Percentiles rank a stretch among this genome's conserved stretches.
Evolutionary conservation across 2,329 filamentous ascomycete genomes (phyloP).

Genomic region (Eutypa lata): DNA sequence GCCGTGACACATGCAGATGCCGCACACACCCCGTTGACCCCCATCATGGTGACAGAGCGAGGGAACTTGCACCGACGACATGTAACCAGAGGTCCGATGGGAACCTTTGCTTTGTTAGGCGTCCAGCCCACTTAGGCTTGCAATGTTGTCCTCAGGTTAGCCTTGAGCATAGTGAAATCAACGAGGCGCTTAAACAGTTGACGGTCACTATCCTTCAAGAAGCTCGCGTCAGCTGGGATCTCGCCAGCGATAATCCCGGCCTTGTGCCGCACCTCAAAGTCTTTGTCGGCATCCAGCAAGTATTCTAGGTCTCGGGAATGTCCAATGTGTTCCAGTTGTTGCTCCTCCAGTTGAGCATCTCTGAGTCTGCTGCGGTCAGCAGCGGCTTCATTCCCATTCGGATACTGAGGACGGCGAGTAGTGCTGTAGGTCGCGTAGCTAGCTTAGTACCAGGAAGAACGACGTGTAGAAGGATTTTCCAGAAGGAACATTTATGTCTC

Average conservation of each 20-base stretch:
- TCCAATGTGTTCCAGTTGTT: conserved; percentile 45
- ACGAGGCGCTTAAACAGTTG: conserved; percentile 42
- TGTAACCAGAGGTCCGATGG: conserved; percentile 39
- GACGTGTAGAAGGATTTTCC: conserved; percentile 45
- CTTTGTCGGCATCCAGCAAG: conserved; percentile 45
- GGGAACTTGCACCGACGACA: conserved; percentile 42
- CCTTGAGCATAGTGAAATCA: conserved; percentile 43
- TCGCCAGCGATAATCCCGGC: conserved; percentile 15
- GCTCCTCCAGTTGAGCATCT: conserved; percentile 39
- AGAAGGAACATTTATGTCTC: conserved; percentile 38
- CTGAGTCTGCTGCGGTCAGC: conserved; percentile 35
- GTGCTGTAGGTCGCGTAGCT: conserved; percentile 38
- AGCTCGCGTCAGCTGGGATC: conserved; percentile 4
- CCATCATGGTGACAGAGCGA: conserved; percentile 50
- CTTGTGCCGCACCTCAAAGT: conserved; percentile 27
- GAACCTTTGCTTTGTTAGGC: conserved; percentile 39
- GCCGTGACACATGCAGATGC: too few relatives aligned
- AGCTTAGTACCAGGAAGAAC: conserved; percentile 48
- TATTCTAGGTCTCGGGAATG: conserved; percentile 48
- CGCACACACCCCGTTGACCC: conserved; percentile 34
- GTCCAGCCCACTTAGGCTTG: conserved; percentile 42
- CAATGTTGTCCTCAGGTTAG: conserved; percentile 43
- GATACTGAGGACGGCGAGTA: conserved; percentile 46
- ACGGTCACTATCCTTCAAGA: conserved; percentile 36
- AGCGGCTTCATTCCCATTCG: conserved; percentile 44